These are phyloP conservation scores for Xylaria intraflava DNA, from an alignment of 495 filamentous ascomycete species.

Conservation along the genomic window DNA sequence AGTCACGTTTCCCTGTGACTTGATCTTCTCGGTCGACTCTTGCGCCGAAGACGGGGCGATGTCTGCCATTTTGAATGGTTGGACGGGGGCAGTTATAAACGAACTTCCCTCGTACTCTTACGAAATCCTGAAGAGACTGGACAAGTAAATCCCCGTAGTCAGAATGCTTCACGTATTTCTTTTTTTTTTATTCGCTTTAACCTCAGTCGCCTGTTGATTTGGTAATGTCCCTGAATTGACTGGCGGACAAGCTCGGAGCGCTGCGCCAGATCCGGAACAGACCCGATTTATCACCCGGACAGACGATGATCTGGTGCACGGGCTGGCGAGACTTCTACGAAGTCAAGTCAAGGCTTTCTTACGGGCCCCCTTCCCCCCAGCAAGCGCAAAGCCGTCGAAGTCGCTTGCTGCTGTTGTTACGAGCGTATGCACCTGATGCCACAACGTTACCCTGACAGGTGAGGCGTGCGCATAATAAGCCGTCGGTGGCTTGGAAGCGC, in stretches of 20 bases:
- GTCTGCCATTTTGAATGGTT: slow-evolving; percentile 24
- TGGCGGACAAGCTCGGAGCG: not conserved
- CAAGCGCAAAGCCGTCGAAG: slow-evolving; percentile 58
- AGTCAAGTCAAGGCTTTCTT: slow-evolving; percentile 50
- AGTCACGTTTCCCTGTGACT: slow-evolving; percentile 16
- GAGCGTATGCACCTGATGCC: not conserved
- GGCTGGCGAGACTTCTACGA: not conserved
- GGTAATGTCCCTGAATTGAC: not conserved
- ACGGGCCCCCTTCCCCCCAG: slow-evolving; percentile 34
- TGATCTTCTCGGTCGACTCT: slow-evolving; percentile 13
- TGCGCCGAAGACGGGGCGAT: not conserved
- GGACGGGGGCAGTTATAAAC: too few species aligned
- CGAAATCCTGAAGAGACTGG: slow-evolving; percentile 14
- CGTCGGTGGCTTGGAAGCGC: not conserved
- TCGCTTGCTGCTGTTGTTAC: slow-evolving; percentile 33
- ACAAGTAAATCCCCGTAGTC: slow-evolving; percentile 7
- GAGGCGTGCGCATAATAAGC: slow-evolving; percentile 1
- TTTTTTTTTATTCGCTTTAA: not conserved
- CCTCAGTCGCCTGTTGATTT: not conserved
- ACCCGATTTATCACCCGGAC: not conserved
- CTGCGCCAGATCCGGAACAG: not conserved
- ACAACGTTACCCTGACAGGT: slow-evolving; percentile 1
- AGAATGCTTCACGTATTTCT: slow-evolving; percentile 9
- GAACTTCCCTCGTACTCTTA: slow-evolving; percentile 4
- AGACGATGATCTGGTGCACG: not conserved